Conservation (phyloP, 2,329 filamentous ascomycete genomes). For the Parascedosporium putredinis region DNA sequence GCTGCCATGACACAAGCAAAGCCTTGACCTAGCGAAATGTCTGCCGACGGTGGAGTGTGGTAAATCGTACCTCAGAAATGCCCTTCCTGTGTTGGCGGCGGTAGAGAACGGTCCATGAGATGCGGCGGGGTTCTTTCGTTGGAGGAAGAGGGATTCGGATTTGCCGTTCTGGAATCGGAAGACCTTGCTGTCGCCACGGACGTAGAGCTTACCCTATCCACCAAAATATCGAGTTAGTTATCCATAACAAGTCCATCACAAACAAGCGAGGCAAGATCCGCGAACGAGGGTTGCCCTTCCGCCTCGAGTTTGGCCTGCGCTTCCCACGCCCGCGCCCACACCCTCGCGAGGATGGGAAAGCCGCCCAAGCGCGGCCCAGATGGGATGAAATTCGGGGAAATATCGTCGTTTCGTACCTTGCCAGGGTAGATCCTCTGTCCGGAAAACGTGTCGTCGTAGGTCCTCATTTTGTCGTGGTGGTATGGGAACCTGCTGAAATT, state of each 20-base stretch:
- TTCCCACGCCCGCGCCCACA: not conserved
- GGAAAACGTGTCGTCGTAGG: slow-evolving; percentile 57
- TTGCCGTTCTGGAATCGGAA: slow-evolving; percentile 99
- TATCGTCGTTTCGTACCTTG: slow-evolving; percentile 39
- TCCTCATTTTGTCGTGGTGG: slow-evolving; percentile 36
- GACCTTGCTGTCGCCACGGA: slow-evolving; percentile 99
- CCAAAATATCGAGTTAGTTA: not conserved
- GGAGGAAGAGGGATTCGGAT: slow-evolving; percentile 98
- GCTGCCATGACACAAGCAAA: not conserved
- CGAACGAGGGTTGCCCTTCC: too few relatives aligned
- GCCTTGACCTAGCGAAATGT: too few relatives aligned
- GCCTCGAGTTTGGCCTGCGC: not conserved
- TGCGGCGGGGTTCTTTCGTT: slow-evolving; percentile 99
- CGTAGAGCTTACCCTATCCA: slow-evolving; percentile 91
- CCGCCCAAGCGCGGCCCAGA: too few relatives aligned
- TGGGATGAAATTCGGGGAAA: not conserved
- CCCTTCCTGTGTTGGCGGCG: slow-evolving; percentile 99
- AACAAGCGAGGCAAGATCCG: not conserved
- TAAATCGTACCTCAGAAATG: slow-evolving; percentile 89
- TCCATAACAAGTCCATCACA: not conserved
- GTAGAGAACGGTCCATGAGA: slow-evolving; percentile 97
- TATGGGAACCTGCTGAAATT: slow-evolving; percentile 6
- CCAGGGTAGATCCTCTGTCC: slow-evolving; percentile 58
- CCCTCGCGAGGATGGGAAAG: not conserved
- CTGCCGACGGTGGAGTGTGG: slow-evolving; percentile 6